These are phyloP conservation scores for Fusarium verrucosum DNA, from an alignment of 2,329 filamentous ascomycete species.

Conservation along the genomic window DNA sequence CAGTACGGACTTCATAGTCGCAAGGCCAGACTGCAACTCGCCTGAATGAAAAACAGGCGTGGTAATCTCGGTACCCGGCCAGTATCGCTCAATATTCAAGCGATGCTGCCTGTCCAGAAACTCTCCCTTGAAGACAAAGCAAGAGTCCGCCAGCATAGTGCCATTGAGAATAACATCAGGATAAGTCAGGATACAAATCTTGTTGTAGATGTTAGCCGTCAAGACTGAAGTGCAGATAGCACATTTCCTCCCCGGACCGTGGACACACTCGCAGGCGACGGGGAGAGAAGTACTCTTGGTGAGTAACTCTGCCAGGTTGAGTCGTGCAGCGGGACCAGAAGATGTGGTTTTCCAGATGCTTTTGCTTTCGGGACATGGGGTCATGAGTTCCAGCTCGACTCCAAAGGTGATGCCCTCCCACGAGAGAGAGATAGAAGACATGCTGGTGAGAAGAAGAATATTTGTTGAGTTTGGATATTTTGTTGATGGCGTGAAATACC, in stretches of 20 bases:
- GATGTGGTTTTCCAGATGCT: not conserved
- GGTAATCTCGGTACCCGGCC: slow-evolving; percentile 33
- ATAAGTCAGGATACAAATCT: not conserved
- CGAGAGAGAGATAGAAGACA: not conserved
- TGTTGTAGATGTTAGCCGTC: not conserved
- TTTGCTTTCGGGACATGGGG: not conserved
- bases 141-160: not conserved
- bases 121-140: slow-evolving; percentile 31
- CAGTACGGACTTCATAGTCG: slow-evolving; percentile 2
- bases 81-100: not conserved
- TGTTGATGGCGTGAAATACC: not conserved
- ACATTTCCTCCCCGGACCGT: not conserved
- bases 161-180: not conserved
- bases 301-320: slow-evolving; percentile 8
- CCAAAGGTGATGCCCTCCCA: slow-evolving; percentile 33
- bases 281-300: not conserved
- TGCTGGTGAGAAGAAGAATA: not conserved
- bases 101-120: not conserved
- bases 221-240: not conserved
- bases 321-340: slow-evolving; percentile 1
- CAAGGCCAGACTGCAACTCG: slow-evolving; percentile 33
- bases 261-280: slow-evolving; percentile 9
- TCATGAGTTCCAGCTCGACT: slow-evolving; percentile 40
- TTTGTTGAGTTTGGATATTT: not conserved
- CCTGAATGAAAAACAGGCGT: slow-evolving; percentile 29